Evolutionary conservation across 495 filamentous ascomycete species (phyloP).

Genomic region (Aspergillus taichungensis): DNA sequence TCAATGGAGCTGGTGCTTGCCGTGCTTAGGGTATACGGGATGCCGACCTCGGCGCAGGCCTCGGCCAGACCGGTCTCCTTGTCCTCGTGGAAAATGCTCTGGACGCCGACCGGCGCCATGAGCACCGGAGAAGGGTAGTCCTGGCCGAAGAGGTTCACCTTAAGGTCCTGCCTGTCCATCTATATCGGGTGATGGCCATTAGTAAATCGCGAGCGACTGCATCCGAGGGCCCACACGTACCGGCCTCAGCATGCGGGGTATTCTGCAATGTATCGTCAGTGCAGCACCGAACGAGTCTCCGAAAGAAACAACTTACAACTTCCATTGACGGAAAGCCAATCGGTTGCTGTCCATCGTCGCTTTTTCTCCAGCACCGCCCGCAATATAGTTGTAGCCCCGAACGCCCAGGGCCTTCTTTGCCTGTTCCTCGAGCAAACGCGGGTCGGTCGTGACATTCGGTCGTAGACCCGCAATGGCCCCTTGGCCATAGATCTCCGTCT

Average conservation of each 20-base stretch:
- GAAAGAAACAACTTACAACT: constrained; percentile 28
- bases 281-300: neutral
- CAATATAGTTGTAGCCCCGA: constrained; percentile 50
- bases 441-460: constrained; percentile 51
- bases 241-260: constrained; percentile 34
- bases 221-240: constrained; percentile 11
- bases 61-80: constrained; percentile 45
- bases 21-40: constrained; percentile 49
- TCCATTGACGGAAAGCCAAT: constrained; percentile 57
- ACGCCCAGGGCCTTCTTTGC: constrained; percentile 39
- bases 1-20: constrained; percentile 48
- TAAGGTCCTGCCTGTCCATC: constrained; percentile 41
- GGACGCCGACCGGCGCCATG: constrained; percentile 53
- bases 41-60: constrained; percentile 42
- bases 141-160: constrained; percentile 48
- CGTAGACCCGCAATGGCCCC: constrained; percentile 38
- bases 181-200: constrained; percentile 10
- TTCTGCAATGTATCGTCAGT: constrained; percentile 10
- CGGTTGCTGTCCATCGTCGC: constrained; percentile 59
- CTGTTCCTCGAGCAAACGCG: constrained; percentile 49
- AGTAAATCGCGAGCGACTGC: neutral
- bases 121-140: constrained; percentile 42
- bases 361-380: constrained; percentile 56
- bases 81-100: constrained; percentile 47
- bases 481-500: constrained; percentile 40